Percentiles rank a stretch among this genome's conserved stretches.
These are phyloP conservation scores for Penicillium soppii DNA, from an alignment of 495 filamentous ascomycete genomes.

Conservation along the genomic window DNA sequence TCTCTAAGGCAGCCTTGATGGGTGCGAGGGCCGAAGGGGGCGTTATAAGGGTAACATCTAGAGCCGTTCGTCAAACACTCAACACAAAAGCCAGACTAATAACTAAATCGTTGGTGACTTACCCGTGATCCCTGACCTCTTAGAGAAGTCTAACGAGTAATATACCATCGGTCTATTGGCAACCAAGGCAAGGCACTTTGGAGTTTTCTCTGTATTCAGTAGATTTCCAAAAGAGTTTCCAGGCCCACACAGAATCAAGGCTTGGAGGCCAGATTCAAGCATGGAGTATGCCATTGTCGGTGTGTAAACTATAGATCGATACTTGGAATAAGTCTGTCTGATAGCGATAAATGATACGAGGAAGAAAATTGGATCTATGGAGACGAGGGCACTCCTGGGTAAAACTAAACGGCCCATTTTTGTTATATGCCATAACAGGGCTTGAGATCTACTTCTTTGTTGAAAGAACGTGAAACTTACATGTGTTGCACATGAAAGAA, in stretches of 20 bases:
- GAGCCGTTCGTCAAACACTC: not conserved
- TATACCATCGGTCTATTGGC: conserved; percentile 1
- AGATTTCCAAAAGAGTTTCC: not conserved
- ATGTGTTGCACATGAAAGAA: too few relatives aligned
- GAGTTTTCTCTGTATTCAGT: not conserved
- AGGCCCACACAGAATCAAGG: not conserved
- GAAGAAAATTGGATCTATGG: too few relatives aligned
- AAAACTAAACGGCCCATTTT: too few relatives aligned
- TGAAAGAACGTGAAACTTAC: too few relatives aligned
- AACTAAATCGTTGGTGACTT: not conserved
- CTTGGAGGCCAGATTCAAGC: too few relatives aligned
- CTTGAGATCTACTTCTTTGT: too few relatives aligned
- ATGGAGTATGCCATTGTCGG: too few relatives aligned
- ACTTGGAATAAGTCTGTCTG: too few relatives aligned
- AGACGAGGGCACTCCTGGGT: too few relatives aligned
- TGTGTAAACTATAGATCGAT: too few relatives aligned
- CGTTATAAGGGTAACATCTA: not conserved
- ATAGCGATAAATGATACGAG: too few relatives aligned
- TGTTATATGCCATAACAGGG: too few relatives aligned
- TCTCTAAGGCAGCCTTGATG: not conserved
- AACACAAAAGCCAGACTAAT: not conserved
- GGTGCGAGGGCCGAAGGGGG: not conserved
- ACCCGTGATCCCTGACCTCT: not conserved
- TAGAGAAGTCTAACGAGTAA: not conserved
- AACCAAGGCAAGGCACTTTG: not conserved